Evolutionary conservation across 2,329 filamentous ascomycete genomes (phyloP), one percentile per base, ranked within the genome.

Genomic region (Byssothecium circinans): DNA sequence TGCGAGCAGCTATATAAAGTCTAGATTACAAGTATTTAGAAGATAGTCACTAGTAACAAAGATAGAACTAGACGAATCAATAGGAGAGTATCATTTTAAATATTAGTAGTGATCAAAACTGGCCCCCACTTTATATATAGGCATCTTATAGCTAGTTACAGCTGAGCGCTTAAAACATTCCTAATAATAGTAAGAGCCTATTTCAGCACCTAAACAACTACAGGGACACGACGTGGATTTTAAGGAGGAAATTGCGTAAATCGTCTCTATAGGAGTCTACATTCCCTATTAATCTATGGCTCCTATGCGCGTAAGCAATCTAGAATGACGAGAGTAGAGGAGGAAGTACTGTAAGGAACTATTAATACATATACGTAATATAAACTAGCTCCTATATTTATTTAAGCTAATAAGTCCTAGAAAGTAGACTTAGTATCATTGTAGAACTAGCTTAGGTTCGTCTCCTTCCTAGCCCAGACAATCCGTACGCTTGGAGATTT

Each of bases 41-140:
- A n/a, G n/a, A n/a, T n/a, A n/a, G n/a, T n/a, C n/a, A n/a, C n/a
- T n/a, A n/a, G n/a, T n/a, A n/a, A n/a, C n/a, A n/a, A n/a, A n/a
- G n/a, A n/a, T n/a, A n/a, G n/a, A n/a, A n/a, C n/a, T 30, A 30
- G 27, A 30, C 27, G 27, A 30, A 30, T 30, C 27, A 30, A 14
- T 30, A 30, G 8, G 14, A 30, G 27, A 8, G 27, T 30, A 30
- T 14, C 18, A 38, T 45, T 45, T 45, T 45, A 19, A 36, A 45
- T 29, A 32, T 22, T 32, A 43, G 36, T 33, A 41, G 36, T 40
- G 25, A 41, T 34, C 25, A 45, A 45, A 45, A 45, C 35, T 45
- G 29, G 43, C 40, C 36, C 23, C 41, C 25, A 45, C 17, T 45
- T 27, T 45, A 45, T 45, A 45, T 45, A 45, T 45, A 45, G 18